Conservation (phyloP, 106 monocot genomes). For the Gastrodia elata region DNA sequence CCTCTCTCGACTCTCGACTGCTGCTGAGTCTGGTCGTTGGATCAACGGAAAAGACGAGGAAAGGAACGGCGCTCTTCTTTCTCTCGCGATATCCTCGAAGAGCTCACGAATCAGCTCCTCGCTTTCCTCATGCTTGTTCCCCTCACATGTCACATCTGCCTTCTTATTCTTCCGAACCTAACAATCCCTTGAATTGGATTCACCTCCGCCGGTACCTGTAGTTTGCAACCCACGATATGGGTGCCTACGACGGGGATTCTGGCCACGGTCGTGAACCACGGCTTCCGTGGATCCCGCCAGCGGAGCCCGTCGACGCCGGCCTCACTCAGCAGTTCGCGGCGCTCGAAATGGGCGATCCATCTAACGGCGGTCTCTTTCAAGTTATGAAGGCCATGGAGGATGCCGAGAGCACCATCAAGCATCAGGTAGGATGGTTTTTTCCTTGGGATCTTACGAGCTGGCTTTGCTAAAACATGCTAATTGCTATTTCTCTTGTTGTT, state of each 20-base stretch:
- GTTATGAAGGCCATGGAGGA: constrained; percentile 72
- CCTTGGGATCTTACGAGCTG: neutral
- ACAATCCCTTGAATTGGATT: neutral
- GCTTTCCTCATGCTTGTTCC: no score
- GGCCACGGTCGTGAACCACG: constrained; percentile 7
- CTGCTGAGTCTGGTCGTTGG: no score
- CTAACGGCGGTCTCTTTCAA: constrained; percentile 39
- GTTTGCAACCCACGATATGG: constrained; percentile 6
- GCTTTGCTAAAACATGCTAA: neutral
- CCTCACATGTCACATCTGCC: no score
- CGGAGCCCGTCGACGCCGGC: neutral
- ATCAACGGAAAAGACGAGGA: no score
- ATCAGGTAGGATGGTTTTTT: constrained; percentile 40
- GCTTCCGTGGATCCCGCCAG: constrained; percentile 7
- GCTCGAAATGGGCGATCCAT: constrained; percentile 22
- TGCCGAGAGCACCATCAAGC: constrained; percentile 64
- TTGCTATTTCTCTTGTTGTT: neutral
- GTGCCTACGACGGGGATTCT: constrained; percentile 27
- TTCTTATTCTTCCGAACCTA: no score
- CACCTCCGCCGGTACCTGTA: neutral
- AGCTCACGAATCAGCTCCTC: neutral
- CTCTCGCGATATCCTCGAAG: no score
- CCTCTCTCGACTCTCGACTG: no score
- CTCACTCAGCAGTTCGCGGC: constrained; percentile 28
- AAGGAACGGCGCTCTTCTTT: no score